Base-by-base conservation (phyloP, 176 grass and related monocot species). In the Oryza glaberrima region DNA sequence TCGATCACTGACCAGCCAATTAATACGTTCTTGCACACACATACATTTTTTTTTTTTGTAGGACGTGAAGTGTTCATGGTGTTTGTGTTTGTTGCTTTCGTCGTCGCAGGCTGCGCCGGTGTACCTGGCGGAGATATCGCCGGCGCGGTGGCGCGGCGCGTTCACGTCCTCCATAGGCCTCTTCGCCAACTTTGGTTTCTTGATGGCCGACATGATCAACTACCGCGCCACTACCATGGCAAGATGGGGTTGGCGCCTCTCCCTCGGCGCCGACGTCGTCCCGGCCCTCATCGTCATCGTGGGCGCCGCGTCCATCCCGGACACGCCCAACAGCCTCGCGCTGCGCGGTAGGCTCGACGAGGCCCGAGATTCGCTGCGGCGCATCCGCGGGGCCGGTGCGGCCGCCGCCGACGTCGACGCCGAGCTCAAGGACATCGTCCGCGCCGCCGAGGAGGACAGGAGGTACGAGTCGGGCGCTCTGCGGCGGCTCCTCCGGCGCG, bases 101-200 rank as follows among this genome's bases (percentile, higher is more conserved):
- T 20, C 0, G n/a, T 66, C 43, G 15, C 63, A 83, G 85, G 82
- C 75, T 4, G 91, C 89, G 30, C 88, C 83, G 17, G 84, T 97
- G 78, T 97, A 94, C 70, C 86, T 97, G 9, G 95, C 95, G 70
- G 95, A 97, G 83, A 92, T 86, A 77, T 78, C 95, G 35, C 92
- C 92, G 20, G 26, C 95, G 43, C 82, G 60, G 74, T 97, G 90
- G 88, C 95, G 95, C 25, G 95, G 95, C 0, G 92, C 88, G 3
- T 94, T 97, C 88, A 97, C 90, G 8, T 83, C 81, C 14, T 75
- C 87, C 19, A 92, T 97, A 81, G 88, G 91, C 46, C 88, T 97
- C 48, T 97, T 97, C 69, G 84, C 92, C 26, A 86, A 86, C 78
- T 34, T 93, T 0, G 92, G 95, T 51, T 88, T 97, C 4, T 67